Conservation (phyloP, 345 rosid species). For the Citrus sp. region DNA sequence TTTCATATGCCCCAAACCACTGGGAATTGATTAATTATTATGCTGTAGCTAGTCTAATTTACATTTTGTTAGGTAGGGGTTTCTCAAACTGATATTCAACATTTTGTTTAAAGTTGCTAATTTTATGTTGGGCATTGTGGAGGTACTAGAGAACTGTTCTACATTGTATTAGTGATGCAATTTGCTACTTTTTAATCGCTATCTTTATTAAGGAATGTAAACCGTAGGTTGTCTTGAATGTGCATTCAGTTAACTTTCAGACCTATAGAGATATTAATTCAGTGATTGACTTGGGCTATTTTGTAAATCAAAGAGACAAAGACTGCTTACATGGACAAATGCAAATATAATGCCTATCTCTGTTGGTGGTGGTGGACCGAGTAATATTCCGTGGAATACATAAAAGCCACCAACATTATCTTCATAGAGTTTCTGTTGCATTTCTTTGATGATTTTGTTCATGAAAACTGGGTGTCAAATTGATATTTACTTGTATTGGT, state of each 20-base stretch:
- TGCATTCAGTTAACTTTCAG: background rate
- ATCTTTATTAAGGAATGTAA: background rate
- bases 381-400: background rate
- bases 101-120: background rate
- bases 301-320: background rate
- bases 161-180: background rate
- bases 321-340: background rate
- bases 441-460: background rate
- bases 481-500: background rate
- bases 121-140: background rate
- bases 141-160: background rate
- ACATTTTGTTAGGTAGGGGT: background rate
- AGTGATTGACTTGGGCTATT: background rate
- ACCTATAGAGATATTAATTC: background rate
- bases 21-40: background rate
- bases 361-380: background rate
- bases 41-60: too few relatives aligned
- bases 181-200: background rate
- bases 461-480: background rate
- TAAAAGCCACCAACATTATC: background rate
- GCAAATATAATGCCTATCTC: background rate
- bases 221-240: background rate
- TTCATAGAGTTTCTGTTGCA: background rate
- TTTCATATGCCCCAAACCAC: background rate
- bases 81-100: background rate